Percentiles rank a stretch among this genome's conserved stretches.
phyloP scores from a whole-genome alignment of 495 filamentous ascomycete species.

The Penicillium salamii region DNA sequence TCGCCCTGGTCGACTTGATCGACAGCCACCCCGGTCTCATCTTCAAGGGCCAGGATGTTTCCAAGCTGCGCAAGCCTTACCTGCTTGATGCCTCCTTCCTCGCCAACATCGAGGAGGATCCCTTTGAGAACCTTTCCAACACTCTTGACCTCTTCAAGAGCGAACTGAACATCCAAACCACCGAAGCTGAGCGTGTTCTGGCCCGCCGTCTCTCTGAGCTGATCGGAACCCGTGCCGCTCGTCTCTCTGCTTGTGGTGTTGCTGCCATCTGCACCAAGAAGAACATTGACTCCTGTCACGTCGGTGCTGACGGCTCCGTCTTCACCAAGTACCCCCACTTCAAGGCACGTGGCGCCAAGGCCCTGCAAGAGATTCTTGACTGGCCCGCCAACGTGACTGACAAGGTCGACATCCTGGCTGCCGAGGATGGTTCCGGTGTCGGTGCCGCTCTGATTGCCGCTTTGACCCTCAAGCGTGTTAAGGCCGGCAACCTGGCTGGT shows the following conservation, averaged over 20 bases:
- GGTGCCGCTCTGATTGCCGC: conserved; percentile 93
- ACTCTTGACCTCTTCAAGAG: conserved; percentile 75
- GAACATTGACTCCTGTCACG: conserved; percentile 80
- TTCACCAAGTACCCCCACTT: conserved; percentile 99
- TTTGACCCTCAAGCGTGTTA: conserved; percentile 81
- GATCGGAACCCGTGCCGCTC: conserved; percentile 90
- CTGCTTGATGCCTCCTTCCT: conserved; percentile 89
- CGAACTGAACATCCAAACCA: conserved; percentile 66
- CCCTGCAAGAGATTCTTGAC: conserved; percentile 89
- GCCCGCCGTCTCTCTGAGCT: conserved; percentile 84
- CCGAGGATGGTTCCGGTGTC: conserved; percentile 95
- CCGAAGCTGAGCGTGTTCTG: conserved; percentile 75
- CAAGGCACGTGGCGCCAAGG: conserved; percentile 83
- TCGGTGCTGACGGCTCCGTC: conserved; percentile 91
- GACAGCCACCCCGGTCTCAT: conserved; percentile 72
- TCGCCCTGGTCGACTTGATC: conserved; percentile 82
- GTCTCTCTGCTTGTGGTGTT: conserved; percentile 89
- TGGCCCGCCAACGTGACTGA: conserved; percentile 80
- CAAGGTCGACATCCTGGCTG: conserved; percentile 78
- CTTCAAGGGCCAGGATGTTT: conserved; percentile 79
- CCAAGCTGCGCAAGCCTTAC: conserved; percentile 76
- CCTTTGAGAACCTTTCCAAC: conserved; percentile 89
- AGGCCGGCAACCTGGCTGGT: conserved; percentile 73
- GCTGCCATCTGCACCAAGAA: conserved; percentile 97
- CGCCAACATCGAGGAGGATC: conserved; percentile 93